These are phyloP conservation scores for Quercus berberidifolia DNA, from an alignment of 306 rosid species.

Conservation along the genomic window DNA sequence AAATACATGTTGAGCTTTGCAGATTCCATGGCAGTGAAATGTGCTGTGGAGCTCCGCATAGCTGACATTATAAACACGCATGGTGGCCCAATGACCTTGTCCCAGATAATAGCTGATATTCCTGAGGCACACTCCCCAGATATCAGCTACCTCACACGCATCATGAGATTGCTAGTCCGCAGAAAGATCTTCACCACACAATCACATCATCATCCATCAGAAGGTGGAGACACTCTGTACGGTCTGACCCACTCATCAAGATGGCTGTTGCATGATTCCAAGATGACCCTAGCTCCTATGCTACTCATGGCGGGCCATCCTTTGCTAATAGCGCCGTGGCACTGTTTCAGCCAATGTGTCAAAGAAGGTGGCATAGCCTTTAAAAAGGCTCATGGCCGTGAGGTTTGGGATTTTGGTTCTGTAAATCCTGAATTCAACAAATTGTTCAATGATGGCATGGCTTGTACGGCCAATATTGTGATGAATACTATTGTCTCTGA, in stretches of 20 bases:
- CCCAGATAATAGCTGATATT: conserved; percentile 24
- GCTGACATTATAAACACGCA: conserved; percentile 39
- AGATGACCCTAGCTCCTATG: conserved; percentile 22
- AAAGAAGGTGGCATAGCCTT: conserved; percentile 23
- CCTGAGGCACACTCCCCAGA: conserved; percentile 16
- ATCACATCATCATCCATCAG: background rate
- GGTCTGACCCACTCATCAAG: conserved; percentile 23
- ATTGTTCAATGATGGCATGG: conserved; percentile 37
- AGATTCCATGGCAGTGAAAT: conserved; percentile 42
- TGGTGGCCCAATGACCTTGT: conserved; percentile 19
- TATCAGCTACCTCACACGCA: conserved; percentile 28
- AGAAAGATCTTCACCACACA: conserved; percentile 25
- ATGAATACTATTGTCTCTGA: background rate
- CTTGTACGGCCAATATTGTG: conserved; percentile 16
- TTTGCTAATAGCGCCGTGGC: conserved; percentile 21
- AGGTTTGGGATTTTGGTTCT: conserved; percentile 28
- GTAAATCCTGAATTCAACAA: conserved; percentile 22
- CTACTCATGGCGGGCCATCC: conserved; percentile 16
- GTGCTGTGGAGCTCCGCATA: conserved; percentile 38
- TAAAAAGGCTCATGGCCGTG: conserved; percentile 24
- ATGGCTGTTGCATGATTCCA: conserved; percentile 28
- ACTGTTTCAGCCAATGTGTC: conserved; percentile 23
- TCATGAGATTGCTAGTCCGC: conserved; percentile 34
- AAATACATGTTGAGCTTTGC: conserved; percentile 30
- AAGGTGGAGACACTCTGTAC: conserved; percentile 24